Evolutionary conservation across 345 rosid species (phyloP).

Genomic region (Leavenworthia alabamica): DNA sequence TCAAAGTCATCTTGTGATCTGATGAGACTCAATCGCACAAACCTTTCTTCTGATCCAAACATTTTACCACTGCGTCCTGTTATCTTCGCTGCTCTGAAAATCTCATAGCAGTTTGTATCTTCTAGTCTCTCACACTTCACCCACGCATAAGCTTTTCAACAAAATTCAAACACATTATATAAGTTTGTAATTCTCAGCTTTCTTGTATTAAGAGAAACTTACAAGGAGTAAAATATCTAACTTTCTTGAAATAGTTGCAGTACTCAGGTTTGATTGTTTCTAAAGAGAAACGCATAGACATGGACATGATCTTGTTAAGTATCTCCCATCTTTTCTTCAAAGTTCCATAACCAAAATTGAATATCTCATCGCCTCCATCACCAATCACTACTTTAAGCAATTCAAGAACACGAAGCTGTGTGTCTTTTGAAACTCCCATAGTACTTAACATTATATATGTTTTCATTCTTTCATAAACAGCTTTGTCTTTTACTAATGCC

Average conservation of each 20-base stretch:
- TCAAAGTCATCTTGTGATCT: conserved; percentile 58
- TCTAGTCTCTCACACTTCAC: conserved; percentile 52
- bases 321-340: conserved; percentile 34
- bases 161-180: too few species aligned
- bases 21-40: conserved; percentile 53
- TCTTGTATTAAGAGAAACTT: too few species aligned
- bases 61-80: conserved; percentile 35
- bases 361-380: conserved; percentile 33
- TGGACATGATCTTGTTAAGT: conserved; percentile 7
- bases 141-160: conserved; percentile 71
- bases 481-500: conserved; percentile 55
- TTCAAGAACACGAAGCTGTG: conserved; percentile 46
- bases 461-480: conserved; percentile 43
- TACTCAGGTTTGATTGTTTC: conserved; percentile 36
- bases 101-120: conserved; percentile 41
- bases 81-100: conserved; percentile 44
- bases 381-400: conserved; percentile 43
- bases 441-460: conserved; percentile 14
- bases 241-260: conserved; percentile 37
- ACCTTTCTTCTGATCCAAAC: conserved; percentile 33
- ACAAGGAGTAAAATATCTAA: conserved; percentile 22
- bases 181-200: too few species aligned
- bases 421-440: conserved; percentile 52
- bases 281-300: conserved; percentile 49
- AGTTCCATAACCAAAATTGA: conserved; percentile 42